phyloP scores from a whole-genome alignment of 2,329 filamentous ascomycete species.

The Scopulariopsis brevicaulis region DNA sequence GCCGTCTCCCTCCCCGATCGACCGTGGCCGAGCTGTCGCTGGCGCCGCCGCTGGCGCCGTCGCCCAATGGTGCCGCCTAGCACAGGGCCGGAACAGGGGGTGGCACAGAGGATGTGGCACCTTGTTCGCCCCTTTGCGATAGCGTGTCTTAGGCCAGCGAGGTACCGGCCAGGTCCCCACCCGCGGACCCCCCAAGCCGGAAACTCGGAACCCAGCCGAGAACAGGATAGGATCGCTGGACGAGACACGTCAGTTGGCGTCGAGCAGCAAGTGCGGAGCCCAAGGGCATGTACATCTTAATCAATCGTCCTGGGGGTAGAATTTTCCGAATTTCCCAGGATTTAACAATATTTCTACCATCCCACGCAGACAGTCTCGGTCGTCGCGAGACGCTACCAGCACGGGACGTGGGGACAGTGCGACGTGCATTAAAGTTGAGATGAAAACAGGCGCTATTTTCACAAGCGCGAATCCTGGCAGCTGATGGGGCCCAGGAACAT shows the following conservation, averaged over 20 bases:
- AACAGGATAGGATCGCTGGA: background rate
- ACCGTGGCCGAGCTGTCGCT: background rate
- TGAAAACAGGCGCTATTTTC: background rate
- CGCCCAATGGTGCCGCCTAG: background rate
- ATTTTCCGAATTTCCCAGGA: background rate
- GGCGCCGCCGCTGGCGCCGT: background rate
- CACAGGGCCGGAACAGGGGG: background rate
- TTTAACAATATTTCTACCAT: background rate
- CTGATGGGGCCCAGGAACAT: background rate
- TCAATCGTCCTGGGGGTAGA: background rate
- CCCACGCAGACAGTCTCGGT: background rate
- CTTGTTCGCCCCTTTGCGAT: background rate
- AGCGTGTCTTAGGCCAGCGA: background rate
- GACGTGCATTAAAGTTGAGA: background rate
- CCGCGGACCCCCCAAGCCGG: background rate
- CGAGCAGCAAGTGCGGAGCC: background rate
- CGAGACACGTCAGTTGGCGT: background rate
- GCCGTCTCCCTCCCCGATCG: background rate
- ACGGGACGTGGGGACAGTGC: background rate
- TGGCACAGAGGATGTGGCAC: background rate
- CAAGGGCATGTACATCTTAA: background rate
- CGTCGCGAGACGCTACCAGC: background rate
- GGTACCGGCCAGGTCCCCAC: background rate
- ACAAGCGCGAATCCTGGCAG: background rate
- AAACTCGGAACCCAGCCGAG: background rate